These are phyloP conservation scores for Kwoniella newhampshirensis DNA, from an alignment of 768 basidiomycete species.

Conservation along the genomic window DNA sequence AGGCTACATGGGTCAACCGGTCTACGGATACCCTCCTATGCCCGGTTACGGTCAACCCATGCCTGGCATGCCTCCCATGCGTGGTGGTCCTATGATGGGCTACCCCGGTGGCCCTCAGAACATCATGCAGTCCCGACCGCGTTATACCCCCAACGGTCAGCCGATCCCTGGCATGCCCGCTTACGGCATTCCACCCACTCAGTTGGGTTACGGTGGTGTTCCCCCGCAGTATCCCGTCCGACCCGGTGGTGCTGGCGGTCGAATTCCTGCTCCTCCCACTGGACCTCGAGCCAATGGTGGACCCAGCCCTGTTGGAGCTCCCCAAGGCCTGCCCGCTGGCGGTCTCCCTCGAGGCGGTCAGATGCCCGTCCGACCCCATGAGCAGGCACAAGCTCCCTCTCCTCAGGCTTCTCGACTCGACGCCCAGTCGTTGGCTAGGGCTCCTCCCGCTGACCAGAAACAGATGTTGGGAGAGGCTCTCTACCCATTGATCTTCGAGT, in stretches of 20 bases:
- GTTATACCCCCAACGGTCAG: conserved; percentile 68
- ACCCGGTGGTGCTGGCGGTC: conserved; percentile 41
- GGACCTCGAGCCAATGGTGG: conserved; percentile 58
- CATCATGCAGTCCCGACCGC: conserved; percentile 64
- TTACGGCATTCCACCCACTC: conserved; percentile 23
- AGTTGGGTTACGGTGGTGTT: conserved; percentile 28
- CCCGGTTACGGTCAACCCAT: conserved; percentile 78
- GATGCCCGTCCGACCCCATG: conserved; percentile 48
- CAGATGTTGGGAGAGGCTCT: conserved; percentile 97
- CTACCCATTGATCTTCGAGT: conserved; percentile 85
- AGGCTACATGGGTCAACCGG: conserved; percentile 71
- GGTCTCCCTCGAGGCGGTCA: conserved; percentile 34
- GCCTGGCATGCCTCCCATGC: conserved; percentile 54
- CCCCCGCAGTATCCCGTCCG: conserved; percentile 41
- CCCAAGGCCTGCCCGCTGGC: conserved; percentile 56
- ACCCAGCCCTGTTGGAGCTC: conserved; percentile 52
- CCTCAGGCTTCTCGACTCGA: conserved; percentile 57
- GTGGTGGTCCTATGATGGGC: conserved; percentile 61
- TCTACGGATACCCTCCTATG: conserved; percentile 75
- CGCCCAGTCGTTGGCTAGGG: conserved; percentile 63
- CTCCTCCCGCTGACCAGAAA: conserved; percentile 83
- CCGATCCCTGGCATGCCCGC: conserved; percentile 58
- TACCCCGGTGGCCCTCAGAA: conserved; percentile 67
- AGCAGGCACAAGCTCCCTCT: conserved; percentile 50
- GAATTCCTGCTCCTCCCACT: conserved; percentile 61